Percentiles rank a stretch among this genome's conserved stretches.
phyloP scores from a whole-genome alignment of 257 asterid genomes.

The Jasminum sambac region DNA sequence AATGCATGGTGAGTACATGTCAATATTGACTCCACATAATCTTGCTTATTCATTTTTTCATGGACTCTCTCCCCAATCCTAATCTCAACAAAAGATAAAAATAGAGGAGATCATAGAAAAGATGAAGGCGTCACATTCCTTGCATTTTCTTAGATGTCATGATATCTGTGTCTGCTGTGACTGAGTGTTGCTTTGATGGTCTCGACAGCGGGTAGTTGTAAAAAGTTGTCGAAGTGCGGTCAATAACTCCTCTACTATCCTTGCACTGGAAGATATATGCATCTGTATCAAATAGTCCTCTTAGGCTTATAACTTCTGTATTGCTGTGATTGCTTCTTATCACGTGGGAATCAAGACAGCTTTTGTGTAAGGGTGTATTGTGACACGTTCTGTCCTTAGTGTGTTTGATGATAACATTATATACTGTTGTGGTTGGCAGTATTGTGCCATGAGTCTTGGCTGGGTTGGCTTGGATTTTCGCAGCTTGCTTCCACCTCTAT shows the following conservation, averaged over 20 bases:
- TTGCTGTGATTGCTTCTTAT: constrained; percentile 3
- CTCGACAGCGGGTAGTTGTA: constrained; percentile 13
- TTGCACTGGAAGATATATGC: constrained; percentile 2
- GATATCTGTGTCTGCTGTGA: constrained; percentile 11
- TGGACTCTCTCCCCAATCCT: not conserved
- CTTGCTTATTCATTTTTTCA: not conserved
- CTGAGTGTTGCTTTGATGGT: constrained; percentile 6
- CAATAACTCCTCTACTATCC: not conserved
- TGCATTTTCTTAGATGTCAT: constrained; percentile 5
- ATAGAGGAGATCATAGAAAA: not conserved
- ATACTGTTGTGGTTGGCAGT: constrained; percentile 52
- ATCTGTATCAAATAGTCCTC: not conserved
- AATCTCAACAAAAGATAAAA: not conserved
- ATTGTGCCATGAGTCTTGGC: constrained; percentile 96
- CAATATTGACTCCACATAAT: not conserved
- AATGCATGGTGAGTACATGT: constrained; percentile 84
- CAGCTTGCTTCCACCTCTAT: constrained; percentile 94
- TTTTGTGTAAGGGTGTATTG: not conserved
- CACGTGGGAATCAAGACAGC: not conserved
- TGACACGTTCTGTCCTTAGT: not conserved
- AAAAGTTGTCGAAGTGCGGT: not conserved
- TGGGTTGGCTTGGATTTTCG: constrained; percentile 97
- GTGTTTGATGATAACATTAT: constrained; percentile 7
- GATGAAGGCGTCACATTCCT: not conserved
- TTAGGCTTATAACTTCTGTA: constrained; percentile 15